These are phyloP conservation scores for Ceratocystis variospora DNA, from an alignment of 2,329 filamentous ascomycete genomes.

Conservation along the genomic window DNA sequence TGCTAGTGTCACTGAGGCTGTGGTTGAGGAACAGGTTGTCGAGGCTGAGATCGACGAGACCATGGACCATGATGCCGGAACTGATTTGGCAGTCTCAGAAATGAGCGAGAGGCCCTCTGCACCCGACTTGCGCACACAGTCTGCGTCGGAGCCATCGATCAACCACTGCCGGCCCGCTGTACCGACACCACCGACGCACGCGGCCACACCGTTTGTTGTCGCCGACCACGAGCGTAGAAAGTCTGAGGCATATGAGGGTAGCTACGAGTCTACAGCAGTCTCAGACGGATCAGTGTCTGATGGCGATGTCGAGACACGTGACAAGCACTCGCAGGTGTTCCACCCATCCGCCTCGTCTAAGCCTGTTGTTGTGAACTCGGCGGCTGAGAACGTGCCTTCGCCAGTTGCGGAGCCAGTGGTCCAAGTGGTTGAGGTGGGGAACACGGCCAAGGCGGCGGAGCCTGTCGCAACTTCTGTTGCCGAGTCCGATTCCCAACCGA, in stretches of 20 bases:
- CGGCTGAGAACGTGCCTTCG: background rate
- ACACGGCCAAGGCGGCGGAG: background rate
- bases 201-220: slow-evolving; percentile 3
- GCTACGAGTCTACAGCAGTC: background rate
- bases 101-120: background rate
- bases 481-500: background rate
- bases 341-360: background rate
- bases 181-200: slow-evolving; percentile 9
- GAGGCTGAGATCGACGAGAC: background rate
- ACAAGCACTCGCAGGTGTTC: background rate
- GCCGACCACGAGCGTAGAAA: background rate
- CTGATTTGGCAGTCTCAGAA: background rate
- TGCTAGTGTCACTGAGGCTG: background rate
- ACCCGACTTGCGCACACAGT: background rate
- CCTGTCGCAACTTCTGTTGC: background rate
- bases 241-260: background rate
- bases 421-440: background rate
- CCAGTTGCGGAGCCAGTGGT: background rate
- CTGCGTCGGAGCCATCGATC: background rate
- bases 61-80: background rate
- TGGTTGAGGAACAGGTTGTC: background rate
- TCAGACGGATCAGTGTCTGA: background rate
- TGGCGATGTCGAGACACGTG: background rate
- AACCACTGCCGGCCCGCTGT: background rate
- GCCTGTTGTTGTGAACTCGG: background rate